phyloP scores from a whole-genome alignment of 495 filamentous ascomycete genomes.

The Hyaloscypha bicolor region DNA sequence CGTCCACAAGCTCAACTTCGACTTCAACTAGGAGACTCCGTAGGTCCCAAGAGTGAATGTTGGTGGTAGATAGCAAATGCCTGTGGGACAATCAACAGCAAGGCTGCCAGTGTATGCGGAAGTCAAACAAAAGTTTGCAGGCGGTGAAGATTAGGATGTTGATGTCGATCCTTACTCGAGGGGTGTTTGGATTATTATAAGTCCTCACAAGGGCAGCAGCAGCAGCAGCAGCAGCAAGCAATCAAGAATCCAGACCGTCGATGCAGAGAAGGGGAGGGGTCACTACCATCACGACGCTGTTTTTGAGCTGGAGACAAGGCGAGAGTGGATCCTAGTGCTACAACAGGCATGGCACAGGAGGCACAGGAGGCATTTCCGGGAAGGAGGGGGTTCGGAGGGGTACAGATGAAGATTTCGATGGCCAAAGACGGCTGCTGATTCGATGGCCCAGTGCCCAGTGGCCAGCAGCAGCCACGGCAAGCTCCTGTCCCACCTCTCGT shows the following conservation, averaged over 20 bases:
- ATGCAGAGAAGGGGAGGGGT: not conserved
- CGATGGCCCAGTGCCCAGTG: not conserved
- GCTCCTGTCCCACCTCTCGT: not conserved
- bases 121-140: not conserved
- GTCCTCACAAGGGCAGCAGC: not conserved
- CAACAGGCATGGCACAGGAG: not conserved
- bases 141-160: not conserved
- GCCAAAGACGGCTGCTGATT: not conserved
- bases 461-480: not conserved
- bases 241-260: constrained; percentile 1
- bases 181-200: not conserved
- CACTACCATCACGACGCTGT: not conserved
- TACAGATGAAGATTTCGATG: not conserved
- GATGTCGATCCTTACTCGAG: not conserved
- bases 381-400: not conserved
- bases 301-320: not conserved
- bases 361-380: constrained; percentile 4
- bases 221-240: not conserved
- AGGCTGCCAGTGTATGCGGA: not conserved
- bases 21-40: not conserved
- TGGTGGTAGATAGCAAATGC: not conserved
- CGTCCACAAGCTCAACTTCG: not conserved
- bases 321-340: not conserved
- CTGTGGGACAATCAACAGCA: not conserved
- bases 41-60: not conserved